These are phyloP conservation scores for Microsporum ferrugineum DNA, from an alignment of 2,329 filamentous ascomycete species.

Conservation along the genomic window DNA sequence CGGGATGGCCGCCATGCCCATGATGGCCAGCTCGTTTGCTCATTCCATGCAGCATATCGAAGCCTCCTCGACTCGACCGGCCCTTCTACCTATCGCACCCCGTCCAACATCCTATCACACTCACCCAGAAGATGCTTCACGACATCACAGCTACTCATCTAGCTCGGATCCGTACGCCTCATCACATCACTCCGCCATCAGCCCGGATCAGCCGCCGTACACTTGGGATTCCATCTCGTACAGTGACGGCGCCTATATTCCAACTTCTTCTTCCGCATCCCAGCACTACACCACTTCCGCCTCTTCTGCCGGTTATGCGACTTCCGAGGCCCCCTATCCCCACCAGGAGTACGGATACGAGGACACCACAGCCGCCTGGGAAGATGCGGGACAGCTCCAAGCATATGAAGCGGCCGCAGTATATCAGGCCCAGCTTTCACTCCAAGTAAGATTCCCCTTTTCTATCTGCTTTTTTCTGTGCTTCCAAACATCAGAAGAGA, in stretches of 20 bases:
- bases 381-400: conserved; percentile 1
- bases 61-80: conserved; percentile 4
- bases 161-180: not conserved
- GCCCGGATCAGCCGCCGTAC: not conserved
- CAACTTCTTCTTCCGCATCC: not conserved
- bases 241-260: not conserved
- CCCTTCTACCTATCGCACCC: conserved; percentile 16
- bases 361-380: not conserved
- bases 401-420: conserved; percentile 1
- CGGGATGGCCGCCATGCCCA: conserved; percentile 6
- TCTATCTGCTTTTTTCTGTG: not conserved
- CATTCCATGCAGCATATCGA: conserved; percentile 9
- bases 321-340: not conserved
- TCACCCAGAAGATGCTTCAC: not conserved
- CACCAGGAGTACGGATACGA: not conserved
- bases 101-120: conserved; percentile 9
- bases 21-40: conserved; percentile 8
- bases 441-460: conserved; percentile 9
- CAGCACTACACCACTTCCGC: not conserved
- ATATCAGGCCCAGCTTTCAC: conserved; percentile 5
- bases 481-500: not conserved
- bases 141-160: not conserved
- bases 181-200: not conserved
- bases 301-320: not conserved
- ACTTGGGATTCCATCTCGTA: conserved; percentile 1